Evolutionary conservation across 2,329 filamentous ascomycete species (phyloP), one percentile per base, ranked within the genome.

Genomic region (Ascochyta fabae): DNA sequence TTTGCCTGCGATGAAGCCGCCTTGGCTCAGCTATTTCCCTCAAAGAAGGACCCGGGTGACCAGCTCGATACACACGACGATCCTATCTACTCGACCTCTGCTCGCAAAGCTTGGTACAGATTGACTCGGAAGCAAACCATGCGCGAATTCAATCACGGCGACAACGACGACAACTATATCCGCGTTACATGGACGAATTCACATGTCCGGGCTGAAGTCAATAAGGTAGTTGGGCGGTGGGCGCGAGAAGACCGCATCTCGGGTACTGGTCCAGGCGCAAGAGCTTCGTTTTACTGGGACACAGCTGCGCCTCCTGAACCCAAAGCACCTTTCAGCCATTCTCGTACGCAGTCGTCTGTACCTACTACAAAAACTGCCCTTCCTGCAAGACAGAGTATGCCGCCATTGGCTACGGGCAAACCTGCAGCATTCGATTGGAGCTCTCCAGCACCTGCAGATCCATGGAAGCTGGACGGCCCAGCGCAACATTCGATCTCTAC

Each of bases 101-200:
- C 70, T 15, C 69, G 74, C 5, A 77, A 76, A 59, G 66, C 74
- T 8, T 77, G 75, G 75, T 77, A 77, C 51, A 67, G 74, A 10
- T 53, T 77, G 2, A 77, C 73, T 1, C 70, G 75, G 9, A 70
- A 69, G 40, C 68, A 77, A 49, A 77, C 74, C 5, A 62, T 77
- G 66, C 65, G 74, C 15, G 74, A 76, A 29, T 75, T 66, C 64
- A 74, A 76, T 40, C 69, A 50, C 31, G 73, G 71, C 6, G 66
- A 64, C 6, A 66, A 67, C 10, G 69, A 72, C 27, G 70, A 75
- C 45, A 75, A 65, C 48, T 75, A 77, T 41, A 65, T 76, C 13
- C 73, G 75, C 6, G 69, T 77, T 6, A 72, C 68, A 6, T 77
- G 74, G 75, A 59, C 59, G 16, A 69, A 62, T 19, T 77, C 75